Base-by-base conservation (phyloP, 192 early-diverging fungal genomes). In the Haplosporangium gracile region DNA sequence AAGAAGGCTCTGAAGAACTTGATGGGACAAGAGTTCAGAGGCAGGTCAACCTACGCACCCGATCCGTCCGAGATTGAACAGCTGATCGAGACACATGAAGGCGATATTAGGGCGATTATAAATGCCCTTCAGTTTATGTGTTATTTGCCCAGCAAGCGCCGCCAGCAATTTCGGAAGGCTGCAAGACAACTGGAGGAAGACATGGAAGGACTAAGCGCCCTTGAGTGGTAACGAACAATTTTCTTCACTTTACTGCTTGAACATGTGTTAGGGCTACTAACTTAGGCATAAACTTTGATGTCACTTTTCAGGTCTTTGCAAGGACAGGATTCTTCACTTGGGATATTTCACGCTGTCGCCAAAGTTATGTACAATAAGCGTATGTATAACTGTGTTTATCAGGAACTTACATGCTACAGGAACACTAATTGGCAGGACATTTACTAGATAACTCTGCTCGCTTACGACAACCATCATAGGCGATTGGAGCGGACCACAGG, bases 331-430 rank as follows among this genome's bases (percentile, higher is more conserved):
- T 83, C 77, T 13, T 80, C 88, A 0, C 88, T 94, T 20, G 91
- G 90, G 26, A 65, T 93, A 47, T 94, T 94, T 49, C 93, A 94
- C 51, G 93, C 93, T 2, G 80, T 93, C 24, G 93, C 92, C n/a
- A 93, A 93, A 75, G 89, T 94, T 0, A 68, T 94, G 24, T 91
- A 92, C 70, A 91, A 91, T 43, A 92, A 93, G 82, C 91, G 93
- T 77, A 79, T 47, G 82, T 73, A 7, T 22, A 4, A 24, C 18
- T 32, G 11, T 26, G 49, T 26, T 24, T 60, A 26, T 32, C 29
- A 10, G 9, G 3, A 32, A 32, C 0, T 2, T 32, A 11, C 26
- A 65, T 32, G 60, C 29, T 32, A 13, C 13, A 13, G 13, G 9
- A 13, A 29, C 2, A 65, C 3, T 29, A 65, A 32, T 0, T 15